Conservation (phyloP, 495 filamentous ascomycete genomes). For the Rhizodiscina lignyota region DNA sequence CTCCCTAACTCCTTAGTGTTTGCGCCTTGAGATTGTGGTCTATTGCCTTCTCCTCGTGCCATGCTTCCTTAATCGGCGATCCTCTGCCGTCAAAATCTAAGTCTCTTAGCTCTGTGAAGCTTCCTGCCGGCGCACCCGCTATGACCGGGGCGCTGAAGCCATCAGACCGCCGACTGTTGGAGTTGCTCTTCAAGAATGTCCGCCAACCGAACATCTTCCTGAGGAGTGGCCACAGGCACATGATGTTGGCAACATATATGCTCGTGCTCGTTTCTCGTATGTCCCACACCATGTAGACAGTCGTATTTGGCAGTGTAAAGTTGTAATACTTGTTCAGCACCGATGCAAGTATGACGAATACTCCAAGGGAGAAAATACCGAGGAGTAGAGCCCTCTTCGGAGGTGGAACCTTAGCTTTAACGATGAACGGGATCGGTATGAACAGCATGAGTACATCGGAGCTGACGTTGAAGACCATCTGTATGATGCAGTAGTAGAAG, state of each 20-base stretch:
- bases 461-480: constrained; percentile 32
- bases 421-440: constrained; percentile 27
- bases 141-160: no score
- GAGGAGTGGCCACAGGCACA: constrained; percentile 1
- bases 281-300: constrained; percentile 34
- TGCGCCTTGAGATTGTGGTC: no score
- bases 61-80: no score
- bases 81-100: no score
- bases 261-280: constrained; percentile 28
- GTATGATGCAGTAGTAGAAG: constrained; percentile 34
- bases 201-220: background rate
- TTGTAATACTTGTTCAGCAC: constrained; percentile 30
- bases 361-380: constrained; percentile 28
- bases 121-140: no score
- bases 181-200: no score
- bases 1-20: no score
- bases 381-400: constrained; percentile 22
- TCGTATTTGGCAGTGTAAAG: constrained; percentile 19
- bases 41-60: no score
- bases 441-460: constrained; percentile 30
- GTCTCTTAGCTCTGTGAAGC: no score
- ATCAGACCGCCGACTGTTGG: no score
- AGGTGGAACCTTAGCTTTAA: constrained; percentile 19
- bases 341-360: constrained; percentile 23
- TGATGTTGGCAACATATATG: constrained; percentile 25